A percentile compares a stretch with the other conserved stretches of the same genome.
Evolutionary conservation across 2,329 filamentous ascomycete genomes (phyloP).

Genomic region (Penicillium glabrum): DNA sequence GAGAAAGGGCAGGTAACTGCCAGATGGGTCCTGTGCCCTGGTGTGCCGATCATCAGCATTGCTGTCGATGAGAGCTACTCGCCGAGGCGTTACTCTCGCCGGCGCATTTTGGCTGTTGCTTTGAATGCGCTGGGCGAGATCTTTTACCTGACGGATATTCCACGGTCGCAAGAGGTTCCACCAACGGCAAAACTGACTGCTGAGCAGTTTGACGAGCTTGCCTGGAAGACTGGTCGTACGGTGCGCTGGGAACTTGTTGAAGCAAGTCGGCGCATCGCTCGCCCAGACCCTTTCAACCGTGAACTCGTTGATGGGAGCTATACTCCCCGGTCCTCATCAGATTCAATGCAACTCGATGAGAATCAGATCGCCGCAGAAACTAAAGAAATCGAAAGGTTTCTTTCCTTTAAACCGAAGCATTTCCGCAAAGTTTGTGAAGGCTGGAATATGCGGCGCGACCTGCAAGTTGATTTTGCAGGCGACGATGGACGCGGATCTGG

Average conservation of each 20-base stretch:
- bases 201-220: conserved; percentile 62
- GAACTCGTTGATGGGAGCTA: conserved; percentile 70
- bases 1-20: conserved; percentile 77
- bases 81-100: conserved; percentile 64
- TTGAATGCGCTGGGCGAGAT: conserved; percentile 91
- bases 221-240: conserved; percentile 78
- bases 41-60: conserved; percentile 84
- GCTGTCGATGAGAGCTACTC: conserved; percentile 82
- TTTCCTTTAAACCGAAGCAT: conserved; percentile 70
- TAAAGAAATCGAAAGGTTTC: conserved; percentile 74
- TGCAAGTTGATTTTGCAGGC: conserved; percentile 86
- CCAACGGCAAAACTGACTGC: conserved; percentile 39
- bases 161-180: conserved; percentile 54
- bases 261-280: conserved; percentile 69
- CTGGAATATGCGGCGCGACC: conserved; percentile 86
- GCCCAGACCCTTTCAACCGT: conserved; percentile 70
- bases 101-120: conserved; percentile 85
- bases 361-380: conserved; percentile 75
- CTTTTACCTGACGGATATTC: conserved; percentile 76
- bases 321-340: conserved; percentile 74
- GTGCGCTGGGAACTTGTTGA: conserved; percentile 82
- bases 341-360: conserved; percentile 68
- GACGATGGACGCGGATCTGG: conserved; percentile 75
- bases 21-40: conserved; percentile 86
- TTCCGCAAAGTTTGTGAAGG: conserved; percentile 76